phyloP scores from a whole-genome alignment of 2,329 filamentous ascomycete species.

The Pezicula neosporulosa region DNA sequence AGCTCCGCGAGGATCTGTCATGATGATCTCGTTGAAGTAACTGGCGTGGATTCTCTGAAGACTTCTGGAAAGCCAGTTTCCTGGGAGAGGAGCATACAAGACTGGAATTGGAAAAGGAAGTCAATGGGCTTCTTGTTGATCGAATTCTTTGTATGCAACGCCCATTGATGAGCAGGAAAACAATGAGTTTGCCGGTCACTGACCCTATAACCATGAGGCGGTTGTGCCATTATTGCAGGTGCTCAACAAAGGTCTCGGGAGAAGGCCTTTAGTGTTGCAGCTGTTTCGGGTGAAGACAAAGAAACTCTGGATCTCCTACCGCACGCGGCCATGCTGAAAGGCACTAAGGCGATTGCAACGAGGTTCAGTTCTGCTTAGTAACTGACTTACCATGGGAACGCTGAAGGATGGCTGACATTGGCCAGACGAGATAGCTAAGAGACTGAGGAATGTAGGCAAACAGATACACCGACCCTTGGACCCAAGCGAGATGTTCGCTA shows the following conservation, averaged over 20 bases:
- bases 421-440: not conserved
- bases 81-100: no score
- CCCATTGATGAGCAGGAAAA: conserved; percentile 26
- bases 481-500: conserved; percentile 1
- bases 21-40: conserved; percentile 12
- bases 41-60: conserved; percentile 1
- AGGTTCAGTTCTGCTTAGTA: conserved; percentile 1
- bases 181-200: conserved; percentile 27
- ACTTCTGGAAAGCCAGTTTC: conserved; percentile 6
- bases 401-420: not conserved
- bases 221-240: conserved; percentile 25
- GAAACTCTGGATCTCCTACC: conserved; percentile 2
- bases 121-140: conserved; percentile 28
- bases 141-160: conserved; percentile 26
- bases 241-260: conserved; percentile 30
- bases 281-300: conserved; percentile 8
- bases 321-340: not conserved
- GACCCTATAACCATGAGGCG: conserved; percentile 14
- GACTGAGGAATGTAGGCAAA: conserved; percentile 2
- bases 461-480: conserved; percentile 1
- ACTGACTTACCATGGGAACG: conserved; percentile 2
- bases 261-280: conserved; percentile 20
- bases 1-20: conserved; percentile 17
- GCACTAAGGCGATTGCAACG: not conserved
- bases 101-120: no score